These are phyloP conservation scores for Mycena pura DNA, from an alignment of 768 basidiomycete species.

Conservation along the genomic window DNA sequence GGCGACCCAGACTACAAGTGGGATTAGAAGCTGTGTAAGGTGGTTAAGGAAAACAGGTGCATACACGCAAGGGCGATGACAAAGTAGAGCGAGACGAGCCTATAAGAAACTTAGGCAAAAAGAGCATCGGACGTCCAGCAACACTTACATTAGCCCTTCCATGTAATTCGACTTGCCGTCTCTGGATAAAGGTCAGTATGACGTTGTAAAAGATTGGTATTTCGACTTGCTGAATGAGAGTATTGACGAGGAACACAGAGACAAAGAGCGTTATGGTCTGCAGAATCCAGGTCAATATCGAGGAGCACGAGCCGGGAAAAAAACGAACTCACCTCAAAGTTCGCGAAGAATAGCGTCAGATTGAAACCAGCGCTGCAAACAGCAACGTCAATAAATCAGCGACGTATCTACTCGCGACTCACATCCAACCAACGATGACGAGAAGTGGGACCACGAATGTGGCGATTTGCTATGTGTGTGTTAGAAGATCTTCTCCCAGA, in stretches of 20 bases:
- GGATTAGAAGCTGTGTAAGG: background rate
- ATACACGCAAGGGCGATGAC: constrained; percentile 83
- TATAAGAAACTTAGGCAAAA: constrained; percentile 49
- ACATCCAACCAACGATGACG: constrained; percentile 90
- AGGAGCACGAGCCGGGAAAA: constrained; percentile 8
- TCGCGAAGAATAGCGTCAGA: constrained; percentile 81
- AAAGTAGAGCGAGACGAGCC: constrained; percentile 71
- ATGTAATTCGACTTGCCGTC: constrained; percentile 91
- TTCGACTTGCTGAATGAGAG: constrained; percentile 69
- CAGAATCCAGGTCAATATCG: no score
- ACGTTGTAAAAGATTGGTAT: background rate
- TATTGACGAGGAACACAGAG: constrained; percentile 87
- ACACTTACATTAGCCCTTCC: constrained; percentile 80
- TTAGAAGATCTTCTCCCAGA: background rate
- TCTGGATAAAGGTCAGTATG: constrained; percentile 39
- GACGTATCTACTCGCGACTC: constrained; percentile 40
- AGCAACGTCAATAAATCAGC: background rate
- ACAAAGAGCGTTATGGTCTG: constrained; percentile 84
- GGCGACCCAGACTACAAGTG: constrained; percentile 40
- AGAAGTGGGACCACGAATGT: constrained; percentile 87
- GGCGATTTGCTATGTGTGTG: constrained; percentile 72
- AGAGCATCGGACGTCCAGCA: constrained; percentile 28
- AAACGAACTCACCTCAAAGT: constrained; percentile 70
- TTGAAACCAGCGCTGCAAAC: constrained; percentile 64
- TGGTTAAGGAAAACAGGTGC: constrained; percentile 29